Percentiles rank a stretch among this genome's conserved stretches.
These are phyloP conservation scores for Eucalyptus regnans DNA, from an alignment of 345 rosid species.

Conservation along the genomic window DNA sequence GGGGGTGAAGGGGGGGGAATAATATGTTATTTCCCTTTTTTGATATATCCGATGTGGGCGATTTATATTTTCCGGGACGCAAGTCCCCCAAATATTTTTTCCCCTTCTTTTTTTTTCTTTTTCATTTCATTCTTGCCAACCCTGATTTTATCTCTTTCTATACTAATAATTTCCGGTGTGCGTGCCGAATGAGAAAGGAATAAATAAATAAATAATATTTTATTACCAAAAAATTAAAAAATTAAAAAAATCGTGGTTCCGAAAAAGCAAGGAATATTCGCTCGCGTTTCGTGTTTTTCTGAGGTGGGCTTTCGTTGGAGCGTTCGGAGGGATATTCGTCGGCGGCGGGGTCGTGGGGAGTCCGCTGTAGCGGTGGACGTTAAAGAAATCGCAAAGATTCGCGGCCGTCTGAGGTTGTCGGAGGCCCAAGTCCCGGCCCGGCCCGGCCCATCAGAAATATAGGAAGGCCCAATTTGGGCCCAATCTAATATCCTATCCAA, in stretches of 20 bases:
- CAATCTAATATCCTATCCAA: neutral
- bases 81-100: neutral
- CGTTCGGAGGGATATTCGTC: neutral
- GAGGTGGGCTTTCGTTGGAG: neutral
- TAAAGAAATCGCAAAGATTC: neutral
- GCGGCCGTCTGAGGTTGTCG: neutral
- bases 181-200: neutral
- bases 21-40: neutral
- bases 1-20: fast-evolving
- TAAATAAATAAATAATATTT: neutral
- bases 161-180: neutral
- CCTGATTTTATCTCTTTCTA: neutral
- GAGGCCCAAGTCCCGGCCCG: neutral
- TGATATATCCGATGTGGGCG: neutral
- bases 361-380: neutral
- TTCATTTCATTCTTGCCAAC: neutral
- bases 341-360: neutral
- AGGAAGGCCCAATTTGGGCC: neutral
- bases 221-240: neutral
- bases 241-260: neutral
- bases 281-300: neutral
- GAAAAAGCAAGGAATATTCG: neutral
- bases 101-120: neutral
- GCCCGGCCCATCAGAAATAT: neutral
- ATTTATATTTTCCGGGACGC: too few species aligned